Evolutionary conservation across 208 protist genomes (phyloP), one percentile per base, ranked within the genome.

Genomic region (Crithidia thermophila): DNA sequence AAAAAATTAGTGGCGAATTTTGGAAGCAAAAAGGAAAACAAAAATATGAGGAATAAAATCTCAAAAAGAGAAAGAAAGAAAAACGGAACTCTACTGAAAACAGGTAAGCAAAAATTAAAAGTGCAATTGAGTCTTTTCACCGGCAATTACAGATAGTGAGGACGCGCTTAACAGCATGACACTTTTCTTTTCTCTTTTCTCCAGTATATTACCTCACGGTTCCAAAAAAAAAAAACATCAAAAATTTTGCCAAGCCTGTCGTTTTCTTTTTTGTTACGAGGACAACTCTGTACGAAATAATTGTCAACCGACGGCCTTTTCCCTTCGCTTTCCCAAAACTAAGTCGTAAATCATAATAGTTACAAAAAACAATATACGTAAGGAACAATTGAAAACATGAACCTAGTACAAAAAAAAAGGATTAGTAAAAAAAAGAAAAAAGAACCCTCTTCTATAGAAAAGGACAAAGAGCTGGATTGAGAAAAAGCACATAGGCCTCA

Each of bases 351-450:
- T n/a, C n/a, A n/a, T n/a, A n/a, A n/a, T n/a, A n/a, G n/a, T n/a
- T n/a, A n/a, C n/a, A n/a, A n/a, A n/a, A n/a, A n/a, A n/a, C n/a
- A n/a, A n/a, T n/a, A n/a, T n/a, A n/a, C n/a, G n/a, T n/a, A n/a
- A n/a, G n/a, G n/a, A n/a, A n/a, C n/a, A n/a, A n/a, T n/a, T n/a
- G n/a, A n/a, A n/a, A n/a, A n/a, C n/a, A n/a, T n/a, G n/a, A n/a
- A n/a, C n/a, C n/a, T n/a, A n/a, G n/a, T n/a, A n/a, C 20, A 7
- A 39, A 37, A 58, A 37, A 58, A 34, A 37, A 37, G 20, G 27
- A 58, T 18, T n/a, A 58, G n/a, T n/a, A 31, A 16, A 43, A 58
- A 23, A 39, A 58, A 43, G n/a, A 25, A 18, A 58, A 36, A 42
- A 5, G 30, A 2, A 43, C 47, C 43, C 40, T 40, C 10, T 7